Percentiles rank a stretch among this genome's conserved stretches.
phyloP scores from a whole-genome alignment of 1,284 basidiomycete genomes.

The Phaffia rhodozyma region DNA sequence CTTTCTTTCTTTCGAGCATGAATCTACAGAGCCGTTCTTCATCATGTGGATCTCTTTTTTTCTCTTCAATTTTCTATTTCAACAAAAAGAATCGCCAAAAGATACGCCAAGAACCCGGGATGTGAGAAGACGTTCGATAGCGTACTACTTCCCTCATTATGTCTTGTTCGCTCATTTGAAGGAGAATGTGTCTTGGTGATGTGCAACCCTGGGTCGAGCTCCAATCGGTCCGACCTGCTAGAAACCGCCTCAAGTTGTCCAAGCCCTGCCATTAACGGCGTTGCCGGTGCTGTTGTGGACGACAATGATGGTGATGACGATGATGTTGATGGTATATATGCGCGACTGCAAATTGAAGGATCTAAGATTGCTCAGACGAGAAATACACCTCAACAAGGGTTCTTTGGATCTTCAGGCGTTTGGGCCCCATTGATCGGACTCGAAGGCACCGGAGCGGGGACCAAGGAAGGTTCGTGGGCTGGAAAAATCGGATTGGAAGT shows the following conservation, averaged over 20 bases:
- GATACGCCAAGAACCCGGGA: neutral
- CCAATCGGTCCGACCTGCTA: neutral
- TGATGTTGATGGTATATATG: too few species aligned
- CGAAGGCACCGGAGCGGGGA: slow-evolving; percentile 20
- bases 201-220: slow-evolving; percentile 29
- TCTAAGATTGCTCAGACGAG: neutral
- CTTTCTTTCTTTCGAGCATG: neutral
- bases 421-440: slow-evolving; percentile 29
- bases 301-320: neutral
- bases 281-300: neutral
- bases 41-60: too few species aligned
- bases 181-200: slow-evolving; percentile 32
- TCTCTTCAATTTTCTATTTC: neutral
- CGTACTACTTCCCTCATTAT: neutral
- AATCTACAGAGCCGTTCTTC: neutral
- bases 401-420: slow-evolving; percentile 31
- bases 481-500: slow-evolving; percentile 26
- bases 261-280: neutral
- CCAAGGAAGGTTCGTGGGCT: slow-evolving; percentile 20
- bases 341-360: too few species aligned
- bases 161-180: slow-evolving; percentile 21
- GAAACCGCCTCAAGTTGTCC: neutral
- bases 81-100: neutral
- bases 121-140: neutral
- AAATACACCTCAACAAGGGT: slow-evolving; percentile 24